Evolutionary conservation across 1,284 basidiomycete species (phyloP).

Genomic region (Cerrena zonata): DNA sequence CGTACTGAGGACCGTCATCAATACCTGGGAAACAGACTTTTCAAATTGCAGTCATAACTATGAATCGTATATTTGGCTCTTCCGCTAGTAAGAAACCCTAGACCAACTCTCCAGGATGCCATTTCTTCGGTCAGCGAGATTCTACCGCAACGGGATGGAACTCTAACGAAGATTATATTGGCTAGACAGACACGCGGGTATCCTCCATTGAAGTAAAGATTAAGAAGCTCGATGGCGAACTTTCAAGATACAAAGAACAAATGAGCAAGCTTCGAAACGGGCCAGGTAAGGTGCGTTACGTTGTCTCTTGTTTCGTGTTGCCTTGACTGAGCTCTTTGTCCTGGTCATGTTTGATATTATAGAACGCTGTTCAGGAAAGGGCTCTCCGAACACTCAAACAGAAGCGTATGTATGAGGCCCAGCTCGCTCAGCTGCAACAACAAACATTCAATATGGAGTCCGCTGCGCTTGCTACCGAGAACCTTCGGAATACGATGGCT

Average conservation of each 20-base stretch:
- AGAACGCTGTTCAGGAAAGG: slow-evolving; percentile 92
- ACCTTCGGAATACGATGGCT: slow-evolving; percentile 98
- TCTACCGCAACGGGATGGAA: slow-evolving; percentile 1
- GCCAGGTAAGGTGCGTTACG: slow-evolving; percentile 78
- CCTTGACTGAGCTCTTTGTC: neutral
- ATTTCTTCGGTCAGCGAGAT: slow-evolving; percentile 68
- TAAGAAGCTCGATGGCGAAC: slow-evolving; percentile 92
- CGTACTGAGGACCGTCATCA: too few species aligned
- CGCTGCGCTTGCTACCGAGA: slow-evolving; percentile 91
- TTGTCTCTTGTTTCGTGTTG: neutral
- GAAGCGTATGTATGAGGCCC: slow-evolving; percentile 92
- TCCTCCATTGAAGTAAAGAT: slow-evolving; percentile 94
- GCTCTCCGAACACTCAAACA: slow-evolving; percentile 91
- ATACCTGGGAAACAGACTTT: too few species aligned
- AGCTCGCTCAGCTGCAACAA: slow-evolving; percentile 86
- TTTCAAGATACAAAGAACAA: slow-evolving; percentile 90
- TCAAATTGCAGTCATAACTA: slow-evolving; percentile 28
- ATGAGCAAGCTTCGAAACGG: slow-evolving; percentile 92
- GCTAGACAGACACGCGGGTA: slow-evolving; percentile 82
- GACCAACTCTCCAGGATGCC: slow-evolving; percentile 84
- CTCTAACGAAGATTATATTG: slow-evolving; percentile 13
- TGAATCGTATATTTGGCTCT: slow-evolving; percentile 81
- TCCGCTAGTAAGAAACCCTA: slow-evolving; percentile 79
- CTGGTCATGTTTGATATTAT: slow-evolving; percentile 7
- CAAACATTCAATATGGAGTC: slow-evolving; percentile 99